A percentile compares a stretch with the other conserved stretches of the same genome.
phyloP scores from a whole-genome alignment of 2,329 filamentous ascomycete genomes.

The Aspergillus persii region DNA sequence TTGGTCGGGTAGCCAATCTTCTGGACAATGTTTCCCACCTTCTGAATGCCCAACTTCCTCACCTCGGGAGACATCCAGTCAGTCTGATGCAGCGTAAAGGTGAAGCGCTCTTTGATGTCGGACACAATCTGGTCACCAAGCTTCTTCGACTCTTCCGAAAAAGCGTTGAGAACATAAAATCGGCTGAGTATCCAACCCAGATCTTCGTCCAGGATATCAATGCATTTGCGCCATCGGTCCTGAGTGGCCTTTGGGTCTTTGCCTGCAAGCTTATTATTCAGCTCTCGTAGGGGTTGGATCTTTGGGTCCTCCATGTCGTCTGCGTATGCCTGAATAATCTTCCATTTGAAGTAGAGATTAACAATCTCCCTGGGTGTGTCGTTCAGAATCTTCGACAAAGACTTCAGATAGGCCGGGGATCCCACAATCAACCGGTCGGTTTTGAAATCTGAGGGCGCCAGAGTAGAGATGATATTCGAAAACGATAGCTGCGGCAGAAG shows the following conservation, averaged over 20 bases:
- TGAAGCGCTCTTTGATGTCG: constrained; percentile 67
- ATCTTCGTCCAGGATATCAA: constrained; percentile 56
- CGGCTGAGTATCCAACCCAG: constrained; percentile 68
- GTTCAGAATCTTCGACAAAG: constrained; percentile 56
- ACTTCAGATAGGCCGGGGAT: constrained; percentile 60
- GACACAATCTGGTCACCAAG: constrained; percentile 68
- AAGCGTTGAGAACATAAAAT: constrained; percentile 68
- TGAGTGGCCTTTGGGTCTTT: constrained; percentile 61
- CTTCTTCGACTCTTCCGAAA: constrained; percentile 63
- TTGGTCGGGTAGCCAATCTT: constrained; percentile 67
- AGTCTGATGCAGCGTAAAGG: constrained; percentile 57
- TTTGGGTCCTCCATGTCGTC: constrained; percentile 58
- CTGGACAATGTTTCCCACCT: constrained; percentile 65
- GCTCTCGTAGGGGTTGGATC: constrained; percentile 58
- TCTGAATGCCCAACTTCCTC: constrained; percentile 59
- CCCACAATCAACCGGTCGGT: constrained; percentile 57
- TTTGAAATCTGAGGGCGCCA: constrained; percentile 53
- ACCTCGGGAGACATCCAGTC: constrained; percentile 66
- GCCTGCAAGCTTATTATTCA: constrained; percentile 60
- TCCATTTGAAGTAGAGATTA: constrained; percentile 65
- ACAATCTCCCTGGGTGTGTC: constrained; percentile 56
- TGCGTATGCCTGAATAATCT: constrained; percentile 55
- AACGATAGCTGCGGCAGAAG: constrained; percentile 59
- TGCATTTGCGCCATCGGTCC: constrained; percentile 67
- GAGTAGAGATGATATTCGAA: constrained; percentile 50